Conservation (phyloP, 208 protist species). For the Trypanosoma melophagium region DNA sequence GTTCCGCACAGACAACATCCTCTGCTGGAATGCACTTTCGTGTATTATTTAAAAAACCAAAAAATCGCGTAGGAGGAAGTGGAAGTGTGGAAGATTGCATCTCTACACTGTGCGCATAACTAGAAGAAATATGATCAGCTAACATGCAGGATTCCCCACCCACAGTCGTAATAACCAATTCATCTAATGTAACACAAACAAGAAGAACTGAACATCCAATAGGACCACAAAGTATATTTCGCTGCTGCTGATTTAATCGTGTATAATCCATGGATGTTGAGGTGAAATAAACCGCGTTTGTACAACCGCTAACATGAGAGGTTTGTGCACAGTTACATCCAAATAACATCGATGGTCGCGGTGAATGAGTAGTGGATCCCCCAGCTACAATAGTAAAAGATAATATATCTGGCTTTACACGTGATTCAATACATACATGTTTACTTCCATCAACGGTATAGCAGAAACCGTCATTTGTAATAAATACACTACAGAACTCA, state of each 20-base stretch:
- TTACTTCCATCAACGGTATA: slow-evolving; percentile 54
- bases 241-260: slow-evolving; percentile 7
- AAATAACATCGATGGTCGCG: neutral
- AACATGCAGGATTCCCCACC: slow-evolving; percentile 40
- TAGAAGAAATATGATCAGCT: neutral
- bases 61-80: neutral
- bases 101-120: neutral
- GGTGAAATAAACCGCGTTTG: too few species aligned
- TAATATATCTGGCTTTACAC: slow-evolving; percentile 64
- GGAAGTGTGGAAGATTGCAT: neutral
- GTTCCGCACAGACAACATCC: slow-evolving; percentile 22
- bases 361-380: slow-evolving; percentile 26
- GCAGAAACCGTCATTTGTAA: slow-evolving; percentile 62
- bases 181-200: slow-evolving; percentile 73
- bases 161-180: slow-evolving; percentile 69
- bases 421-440: slow-evolving; percentile 49
- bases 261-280: neutral
- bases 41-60: too few species aligned
- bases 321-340: too few species aligned
- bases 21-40: too few species aligned
- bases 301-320: too few species aligned
- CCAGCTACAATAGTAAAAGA: slow-evolving; percentile 70
- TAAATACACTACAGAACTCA: slow-evolving; percentile 61
- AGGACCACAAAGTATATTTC: slow-evolving; percentile 11
- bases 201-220: slow-evolving; percentile 42